Evolutionary conservation across 2,329 filamentous ascomycete genomes (phyloP).

Genomic region (Aspergillaceae sp.): DNA sequence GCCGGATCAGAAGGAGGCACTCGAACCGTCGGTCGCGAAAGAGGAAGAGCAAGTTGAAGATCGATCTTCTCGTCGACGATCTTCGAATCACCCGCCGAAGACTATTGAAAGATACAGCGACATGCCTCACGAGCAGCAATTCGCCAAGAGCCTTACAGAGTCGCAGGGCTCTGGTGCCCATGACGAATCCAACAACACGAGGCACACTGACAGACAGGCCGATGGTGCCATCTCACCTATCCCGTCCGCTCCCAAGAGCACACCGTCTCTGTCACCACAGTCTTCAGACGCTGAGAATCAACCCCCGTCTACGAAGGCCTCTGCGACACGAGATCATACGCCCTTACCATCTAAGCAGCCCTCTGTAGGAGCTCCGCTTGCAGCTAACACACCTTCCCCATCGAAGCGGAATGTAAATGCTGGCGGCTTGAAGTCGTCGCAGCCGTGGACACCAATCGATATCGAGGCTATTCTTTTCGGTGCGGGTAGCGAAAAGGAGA

Average conservation of each 20-base stretch:
- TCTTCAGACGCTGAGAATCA: slow-evolving; percentile 75
- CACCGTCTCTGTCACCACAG: slow-evolving; percentile 61
- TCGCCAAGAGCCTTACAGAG: slow-evolving; percentile 22
- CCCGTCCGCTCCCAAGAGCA: slow-evolving; percentile 30
- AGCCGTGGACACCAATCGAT: slow-evolving; percentile 65
- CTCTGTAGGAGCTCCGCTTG: slow-evolving; percentile 34
- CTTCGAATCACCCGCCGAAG: slow-evolving; percentile 25
- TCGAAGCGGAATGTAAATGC: slow-evolving; percentile 49
- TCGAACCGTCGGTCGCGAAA: background rate
- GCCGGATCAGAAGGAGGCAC: slow-evolving; percentile 6
- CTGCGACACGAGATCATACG: slow-evolving; percentile 35
- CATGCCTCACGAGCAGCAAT: slow-evolving; percentile 28
- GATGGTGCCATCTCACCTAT: slow-evolving; percentile 19
- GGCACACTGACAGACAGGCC: slow-evolving; percentile 6
- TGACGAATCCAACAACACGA: slow-evolving; percentile 6
- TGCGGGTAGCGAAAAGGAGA: slow-evolving; percentile 39
- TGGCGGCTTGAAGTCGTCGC: slow-evolving; percentile 46
- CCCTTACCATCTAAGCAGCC: slow-evolving; percentile 28
- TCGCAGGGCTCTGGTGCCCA: slow-evolving; percentile 14
- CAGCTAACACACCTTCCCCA: slow-evolving; percentile 46
- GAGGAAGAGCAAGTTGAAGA: slow-evolving; percentile 11
- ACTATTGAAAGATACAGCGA: slow-evolving; percentile 31
- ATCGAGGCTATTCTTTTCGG: slow-evolving; percentile 55
- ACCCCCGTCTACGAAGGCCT: slow-evolving; percentile 59
- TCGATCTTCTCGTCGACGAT: slow-evolving; percentile 13